Evolutionary conservation across 1,284 basidiomycete genomes (phyloP).

Genomic region (Cryptococcus sp.): DNA sequence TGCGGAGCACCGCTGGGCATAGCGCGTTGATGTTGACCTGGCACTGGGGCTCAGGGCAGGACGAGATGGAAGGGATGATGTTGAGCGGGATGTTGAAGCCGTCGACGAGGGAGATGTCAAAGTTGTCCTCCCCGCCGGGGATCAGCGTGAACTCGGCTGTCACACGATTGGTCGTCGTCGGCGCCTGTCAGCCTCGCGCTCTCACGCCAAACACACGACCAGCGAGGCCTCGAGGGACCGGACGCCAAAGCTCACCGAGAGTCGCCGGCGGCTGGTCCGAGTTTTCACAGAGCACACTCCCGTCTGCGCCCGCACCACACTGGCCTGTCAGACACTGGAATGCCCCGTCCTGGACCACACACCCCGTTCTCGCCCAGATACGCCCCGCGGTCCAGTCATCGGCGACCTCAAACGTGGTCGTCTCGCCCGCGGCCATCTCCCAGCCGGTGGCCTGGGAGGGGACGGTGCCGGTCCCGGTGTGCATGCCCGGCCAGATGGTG

Average conservation of each 20-base stretch:
- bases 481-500: slow-evolving; percentile 31
- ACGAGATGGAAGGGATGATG: slow-evolving; percentile 17
- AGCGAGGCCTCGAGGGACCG: not conserved
- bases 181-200: not conserved
- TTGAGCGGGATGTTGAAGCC: slow-evolving; percentile 36
- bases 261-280: slow-evolving; percentile 7
- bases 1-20: slow-evolving; percentile 6
- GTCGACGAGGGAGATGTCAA: slow-evolving; percentile 36
- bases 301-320: slow-evolving; percentile 18
- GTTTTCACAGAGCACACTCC: slow-evolving; percentile 20
- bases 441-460: slow-evolving; percentile 30
- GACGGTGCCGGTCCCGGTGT: slow-evolving; percentile 9
- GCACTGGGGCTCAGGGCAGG: slow-evolving; percentile 25
- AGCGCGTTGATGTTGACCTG: slow-evolving; percentile 25
- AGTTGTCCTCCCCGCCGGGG: slow-evolving; percentile 20
- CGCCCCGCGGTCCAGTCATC: slow-evolving; percentile 27
- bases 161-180: no score
- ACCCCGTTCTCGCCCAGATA: slow-evolving; percentile 36
- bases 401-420: slow-evolving; percentile 18
- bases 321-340: slow-evolving; percentile 29
- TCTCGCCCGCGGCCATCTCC: slow-evolving; percentile 16
- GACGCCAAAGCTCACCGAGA: slow-evolving; percentile 14
- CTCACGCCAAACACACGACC: no score
- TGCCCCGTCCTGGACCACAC: slow-evolving; percentile 17
- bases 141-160: slow-evolving; percentile 33